Percentiles rank a stretch among this genome's conserved stretches.
Evolutionary conservation across 1,284 basidiomycete species (phyloP).

Genomic region (Trichosporon sp.): DNA sequence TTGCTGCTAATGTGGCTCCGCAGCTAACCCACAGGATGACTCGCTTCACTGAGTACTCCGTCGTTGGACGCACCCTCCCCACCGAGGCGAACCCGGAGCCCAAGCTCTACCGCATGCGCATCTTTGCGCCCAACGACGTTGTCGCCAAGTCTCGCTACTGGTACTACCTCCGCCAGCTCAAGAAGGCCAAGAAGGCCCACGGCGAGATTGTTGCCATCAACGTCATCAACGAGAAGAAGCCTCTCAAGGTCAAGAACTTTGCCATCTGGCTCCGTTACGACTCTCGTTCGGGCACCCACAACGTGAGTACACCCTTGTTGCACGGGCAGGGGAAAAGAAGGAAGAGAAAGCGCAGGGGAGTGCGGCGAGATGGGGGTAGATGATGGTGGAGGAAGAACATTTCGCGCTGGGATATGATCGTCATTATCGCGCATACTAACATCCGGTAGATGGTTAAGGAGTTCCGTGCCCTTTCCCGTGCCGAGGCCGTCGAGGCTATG

Average conservation of each 20-base stretch:
- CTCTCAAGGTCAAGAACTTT: conserved; percentile 98
- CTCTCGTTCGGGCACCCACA: conserved; percentile 95
- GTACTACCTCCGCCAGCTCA: conserved; percentile 98
- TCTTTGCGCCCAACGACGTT: conserved; percentile 96
- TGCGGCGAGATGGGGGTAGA: neutral
- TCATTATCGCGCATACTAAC: conserved; percentile 10
- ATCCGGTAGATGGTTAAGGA: conserved; percentile 60
- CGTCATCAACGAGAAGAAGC: conserved; percentile 93
- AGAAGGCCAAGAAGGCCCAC: conserved; percentile 99
- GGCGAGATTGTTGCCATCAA: conserved; percentile 99
- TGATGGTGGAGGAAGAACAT: neutral
- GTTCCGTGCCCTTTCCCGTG: conserved; percentile 92
- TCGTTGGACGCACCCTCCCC: conserved; percentile 95
- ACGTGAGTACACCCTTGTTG: conserved; percentile 51
- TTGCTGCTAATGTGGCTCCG: neutral
- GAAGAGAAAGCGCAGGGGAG: neutral
- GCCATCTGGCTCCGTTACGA: conserved; percentile 99
- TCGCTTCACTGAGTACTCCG: conserved; percentile 76
- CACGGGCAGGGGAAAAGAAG: neutral
- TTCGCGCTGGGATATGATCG: neutral
- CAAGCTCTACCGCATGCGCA: conserved; percentile 88
- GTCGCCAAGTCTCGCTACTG: conserved; percentile 99
- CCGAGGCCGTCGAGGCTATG: conserved; percentile 91
- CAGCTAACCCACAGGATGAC: conserved; percentile 43
- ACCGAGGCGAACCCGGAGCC: conserved; percentile 88